Conservation (phyloP, 2,329 filamentous ascomycete species). For the Apiospora malaysiana region DNA sequence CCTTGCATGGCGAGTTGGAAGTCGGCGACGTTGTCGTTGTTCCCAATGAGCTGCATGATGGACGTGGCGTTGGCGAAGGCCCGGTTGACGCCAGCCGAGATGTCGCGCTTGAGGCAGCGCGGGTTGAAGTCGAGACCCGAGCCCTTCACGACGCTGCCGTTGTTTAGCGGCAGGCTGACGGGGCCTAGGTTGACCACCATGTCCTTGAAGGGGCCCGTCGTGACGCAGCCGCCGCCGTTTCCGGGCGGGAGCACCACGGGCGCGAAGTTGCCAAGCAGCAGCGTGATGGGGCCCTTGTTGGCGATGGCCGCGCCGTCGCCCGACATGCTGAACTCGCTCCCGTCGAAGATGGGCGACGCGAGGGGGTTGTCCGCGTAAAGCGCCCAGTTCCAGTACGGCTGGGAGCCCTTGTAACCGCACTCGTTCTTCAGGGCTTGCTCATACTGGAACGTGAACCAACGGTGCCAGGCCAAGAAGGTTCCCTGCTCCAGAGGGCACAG, state of each 20-base stretch:
- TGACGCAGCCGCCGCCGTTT: conserved; percentile 56
- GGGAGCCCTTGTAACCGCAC: conserved; percentile 32
- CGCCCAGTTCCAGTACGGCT: conserved; percentile 50
- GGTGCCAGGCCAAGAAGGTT: conserved; percentile 34
- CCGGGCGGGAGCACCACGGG: conserved; percentile 44
- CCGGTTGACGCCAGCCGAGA: conserved; percentile 31
- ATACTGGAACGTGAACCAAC: conserved; percentile 31
- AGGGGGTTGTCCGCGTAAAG: conserved; percentile 37
- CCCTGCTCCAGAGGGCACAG: conserved; percentile 16
- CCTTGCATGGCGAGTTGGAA: conserved; percentile 47
- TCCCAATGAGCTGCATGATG: conserved; percentile 29
- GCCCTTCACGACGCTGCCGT: conserved; percentile 25
- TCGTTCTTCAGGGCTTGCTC: conserved; percentile 33
- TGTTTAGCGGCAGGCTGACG: conserved; percentile 31
- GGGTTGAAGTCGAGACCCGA: conserved; percentile 41
- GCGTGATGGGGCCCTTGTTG: conserved; percentile 27
- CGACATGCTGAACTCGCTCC: conserved; percentile 49
- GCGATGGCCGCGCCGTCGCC: conserved; percentile 43
- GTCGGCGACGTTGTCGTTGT: conserved; percentile 34
- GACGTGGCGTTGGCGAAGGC: conserved; percentile 37
- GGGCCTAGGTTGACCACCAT: conserved; percentile 40
- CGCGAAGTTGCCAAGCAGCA: conserved; percentile 21
- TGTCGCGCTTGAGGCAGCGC: conserved; percentile 39
- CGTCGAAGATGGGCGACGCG: conserved; percentile 55
- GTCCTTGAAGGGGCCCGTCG: conserved; percentile 47